A percentile compares a stretch with the other conserved stretches of the same genome.
These are phyloP conservation scores for Paspalum vaginatum DNA, from an alignment of 176 grass and related monocot genomes.

Conservation along the genomic window DNA sequence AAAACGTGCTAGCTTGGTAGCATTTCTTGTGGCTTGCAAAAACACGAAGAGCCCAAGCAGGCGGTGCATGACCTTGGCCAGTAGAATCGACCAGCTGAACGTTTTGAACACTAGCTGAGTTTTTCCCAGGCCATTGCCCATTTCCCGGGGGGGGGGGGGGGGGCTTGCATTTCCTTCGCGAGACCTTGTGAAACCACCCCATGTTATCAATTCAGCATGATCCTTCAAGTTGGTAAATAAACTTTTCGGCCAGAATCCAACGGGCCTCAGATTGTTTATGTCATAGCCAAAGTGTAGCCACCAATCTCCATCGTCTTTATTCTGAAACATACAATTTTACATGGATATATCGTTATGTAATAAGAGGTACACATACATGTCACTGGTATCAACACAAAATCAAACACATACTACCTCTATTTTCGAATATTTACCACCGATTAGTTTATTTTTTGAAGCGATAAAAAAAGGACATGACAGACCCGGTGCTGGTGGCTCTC, in stretches of 20 bases:
- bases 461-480: too few relatives aligned
- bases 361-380: neutral
- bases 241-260: constrained; percentile 14
- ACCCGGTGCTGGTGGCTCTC: too few relatives aligned
- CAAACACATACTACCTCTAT: too few relatives aligned
- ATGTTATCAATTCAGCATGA: neutral
- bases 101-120: constrained; percentile 3
- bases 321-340: neutral
- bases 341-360: neutral
- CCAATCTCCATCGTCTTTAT: constrained; percentile 24
- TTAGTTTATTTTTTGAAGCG: too few relatives aligned
- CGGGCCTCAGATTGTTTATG: neutral
- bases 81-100: neutral
- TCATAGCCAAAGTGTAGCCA: constrained; percentile 26
- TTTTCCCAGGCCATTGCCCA: constrained; percentile 7
- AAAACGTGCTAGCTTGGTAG: neutral
- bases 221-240: neutral
- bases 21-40: neutral
- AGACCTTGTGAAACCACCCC: neutral
- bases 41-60: neutral
- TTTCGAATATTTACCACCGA: too few relatives aligned
- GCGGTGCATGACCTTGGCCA: neutral
- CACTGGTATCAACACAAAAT: too few relatives aligned
- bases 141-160: constrained; percentile 32
- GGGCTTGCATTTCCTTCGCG: neutral